Conservation (phyloP, 768 basidiomycete species). For the Galerina sulciceps region DNA sequence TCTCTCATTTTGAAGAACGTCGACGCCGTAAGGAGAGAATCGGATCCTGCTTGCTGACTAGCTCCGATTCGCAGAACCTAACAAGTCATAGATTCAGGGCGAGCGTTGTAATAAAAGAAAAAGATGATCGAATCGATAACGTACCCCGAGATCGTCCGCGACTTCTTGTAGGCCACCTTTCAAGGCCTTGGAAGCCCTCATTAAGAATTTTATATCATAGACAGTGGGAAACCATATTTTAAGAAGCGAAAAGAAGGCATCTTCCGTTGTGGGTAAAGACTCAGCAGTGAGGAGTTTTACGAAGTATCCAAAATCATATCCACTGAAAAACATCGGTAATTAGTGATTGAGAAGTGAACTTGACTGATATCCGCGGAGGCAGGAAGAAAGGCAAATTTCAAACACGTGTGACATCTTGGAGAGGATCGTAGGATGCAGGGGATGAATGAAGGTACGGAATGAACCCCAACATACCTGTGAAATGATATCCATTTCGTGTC, state of each 20-base stretch:
- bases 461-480: slow-evolving; percentile 79
- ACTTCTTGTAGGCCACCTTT: slow-evolving; percentile 94
- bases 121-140: slow-evolving; percentile 28
- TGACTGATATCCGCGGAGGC: not conserved
- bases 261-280: slow-evolving; percentile 88
- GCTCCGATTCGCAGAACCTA: slow-evolving; percentile 89
- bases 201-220: slow-evolving; percentile 98
- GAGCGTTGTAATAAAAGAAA: not conserved
- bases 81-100: not conserved
- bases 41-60: slow-evolving; percentile 97
- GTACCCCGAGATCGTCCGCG: slow-evolving; percentile 92
- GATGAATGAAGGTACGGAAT: not conserved
- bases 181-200: slow-evolving; percentile 83
- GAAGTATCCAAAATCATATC: slow-evolving; percentile 99
- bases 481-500: slow-evolving; percentile 98
- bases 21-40: slow-evolving; percentile 89
- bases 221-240: slow-evolving; percentile 93
- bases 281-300: slow-evolving; percentile 89
- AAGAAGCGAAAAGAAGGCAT: slow-evolving; percentile 86
- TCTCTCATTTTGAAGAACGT: slow-evolving; percentile 98
- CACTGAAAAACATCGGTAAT: slow-evolving; percentile 50
- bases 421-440: not conserved
- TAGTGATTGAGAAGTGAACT: not conserved
- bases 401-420: not conserved
- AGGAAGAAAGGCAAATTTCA: not conserved